Evolutionary conservation across 768 basidiomycete genomes (phyloP).

Genomic region (Lactifluus echinatus): DNA sequence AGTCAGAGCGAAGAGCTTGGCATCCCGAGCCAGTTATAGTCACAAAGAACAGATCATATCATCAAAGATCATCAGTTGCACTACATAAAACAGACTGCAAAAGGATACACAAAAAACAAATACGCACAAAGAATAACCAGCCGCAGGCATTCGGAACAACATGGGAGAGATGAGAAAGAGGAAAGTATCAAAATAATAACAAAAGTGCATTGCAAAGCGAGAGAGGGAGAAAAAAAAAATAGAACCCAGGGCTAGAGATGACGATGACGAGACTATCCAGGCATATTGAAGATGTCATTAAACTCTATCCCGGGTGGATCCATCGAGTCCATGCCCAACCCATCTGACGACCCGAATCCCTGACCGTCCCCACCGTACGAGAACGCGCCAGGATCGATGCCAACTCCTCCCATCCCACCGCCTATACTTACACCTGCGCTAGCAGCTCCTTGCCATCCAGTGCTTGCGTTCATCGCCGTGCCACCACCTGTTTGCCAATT

Average conservation of each 20-base stretch:
- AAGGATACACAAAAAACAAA: not conserved
- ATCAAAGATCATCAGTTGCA: constrained; percentile 14
- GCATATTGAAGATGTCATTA: constrained; percentile 20
- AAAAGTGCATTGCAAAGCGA: not conserved
- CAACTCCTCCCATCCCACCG: constrained; percentile 10
- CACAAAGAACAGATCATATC: not conserved
- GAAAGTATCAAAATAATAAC: not conserved
- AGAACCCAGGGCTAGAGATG: not conserved
- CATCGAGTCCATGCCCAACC: constrained; percentile 15
- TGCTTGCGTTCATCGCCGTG: not conserved
- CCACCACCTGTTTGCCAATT: constrained; percentile 12
- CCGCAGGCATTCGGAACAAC: not conserved
- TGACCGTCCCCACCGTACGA: constrained; percentile 11
- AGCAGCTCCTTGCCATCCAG: constrained; percentile 4
- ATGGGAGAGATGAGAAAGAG: not conserved
- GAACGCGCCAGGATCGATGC: constrained; percentile 10
- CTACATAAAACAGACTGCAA: constrained; percentile 13
- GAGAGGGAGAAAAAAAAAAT: not conserved
- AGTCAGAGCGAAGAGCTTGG: too few species aligned
- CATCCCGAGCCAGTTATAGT: too few species aligned
- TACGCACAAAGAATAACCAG: not conserved
- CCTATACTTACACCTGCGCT: constrained; percentile 2
- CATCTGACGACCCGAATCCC: constrained; percentile 7
- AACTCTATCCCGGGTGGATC: constrained; percentile 20
- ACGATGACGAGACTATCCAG: not conserved